A percentile compares a stretch with the other conserved stretches of the same genome.
phyloP scores from a whole-genome alignment of 1,139 yeast species.

The Taphrina confusa region DNA sequence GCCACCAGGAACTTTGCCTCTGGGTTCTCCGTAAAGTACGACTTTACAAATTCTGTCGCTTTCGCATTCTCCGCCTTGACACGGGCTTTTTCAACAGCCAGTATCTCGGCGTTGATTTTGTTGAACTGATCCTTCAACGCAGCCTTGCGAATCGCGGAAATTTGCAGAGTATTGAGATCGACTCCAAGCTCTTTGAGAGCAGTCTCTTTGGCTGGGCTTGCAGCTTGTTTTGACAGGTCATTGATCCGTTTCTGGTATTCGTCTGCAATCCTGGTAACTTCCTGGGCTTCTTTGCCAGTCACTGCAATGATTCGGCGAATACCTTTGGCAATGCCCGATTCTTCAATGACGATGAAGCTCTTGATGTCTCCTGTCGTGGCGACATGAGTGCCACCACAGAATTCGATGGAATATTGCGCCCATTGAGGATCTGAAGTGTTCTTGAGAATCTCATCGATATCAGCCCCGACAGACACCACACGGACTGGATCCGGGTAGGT shows the following conservation, averaged over 20 bases:
- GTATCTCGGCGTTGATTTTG: slow-evolving; percentile 78
- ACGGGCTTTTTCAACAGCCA: slow-evolving; percentile 80
- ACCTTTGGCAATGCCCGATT: slow-evolving; percentile 97
- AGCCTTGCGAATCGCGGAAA: slow-evolving; percentile 79
- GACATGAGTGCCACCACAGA: slow-evolving; percentile 99
- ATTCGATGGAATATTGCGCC: slow-evolving; percentile 79
- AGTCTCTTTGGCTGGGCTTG: slow-evolving; percentile 73
- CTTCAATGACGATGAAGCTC: slow-evolving; percentile 85
- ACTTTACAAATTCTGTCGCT: slow-evolving; percentile 75
- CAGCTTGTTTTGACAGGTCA: slow-evolving; percentile 56
- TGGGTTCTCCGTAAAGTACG: slow-evolving; percentile 58
- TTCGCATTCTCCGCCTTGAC: slow-evolving; percentile 86
- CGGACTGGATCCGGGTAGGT: slow-evolving; percentile 98
- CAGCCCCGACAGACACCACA: slow-evolving; percentile 91
- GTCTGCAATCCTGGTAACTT: slow-evolving; percentile 77
- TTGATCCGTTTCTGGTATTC: slow-evolving; percentile 67
- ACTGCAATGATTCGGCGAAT: slow-evolving; percentile 97
- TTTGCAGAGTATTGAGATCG: slow-evolving; percentile 73
- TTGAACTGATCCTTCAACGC: slow-evolving; percentile 71
- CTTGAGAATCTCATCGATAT: slow-evolving; percentile 75
- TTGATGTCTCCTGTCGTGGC: slow-evolving; percentile 89
- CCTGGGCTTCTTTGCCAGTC: slow-evolving; percentile 86
- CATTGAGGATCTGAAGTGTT: slow-evolving; percentile 73
- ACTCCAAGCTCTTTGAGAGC: slow-evolving; percentile 81
- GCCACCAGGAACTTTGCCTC: slow-evolving; percentile 59